A percentile compares a stretch with the other conserved stretches of the same genome.
Conservation (phyloP, 805 yeast genomes). For the Lachancea dasiensis region DNA sequence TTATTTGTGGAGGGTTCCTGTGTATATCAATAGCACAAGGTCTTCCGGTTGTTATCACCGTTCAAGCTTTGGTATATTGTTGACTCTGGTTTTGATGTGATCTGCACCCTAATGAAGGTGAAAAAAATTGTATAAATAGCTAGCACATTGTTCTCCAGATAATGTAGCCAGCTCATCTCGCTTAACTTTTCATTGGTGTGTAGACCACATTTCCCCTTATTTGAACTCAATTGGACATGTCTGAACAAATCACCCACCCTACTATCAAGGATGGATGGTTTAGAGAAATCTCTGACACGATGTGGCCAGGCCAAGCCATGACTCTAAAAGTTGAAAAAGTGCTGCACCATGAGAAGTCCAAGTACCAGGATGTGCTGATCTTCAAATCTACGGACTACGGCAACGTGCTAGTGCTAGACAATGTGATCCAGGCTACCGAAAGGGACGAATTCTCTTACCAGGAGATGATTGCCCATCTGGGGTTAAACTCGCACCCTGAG, state of each 20-base stretch:
- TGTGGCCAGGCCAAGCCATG: slow-evolving; percentile 99
- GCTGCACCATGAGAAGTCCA: slow-evolving; percentile 76
- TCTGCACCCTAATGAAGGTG: no score
- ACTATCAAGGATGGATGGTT: slow-evolving; percentile 80
- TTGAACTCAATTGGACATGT: slow-evolving; percentile 15
- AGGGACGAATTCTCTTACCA: slow-evolving; percentile 97
- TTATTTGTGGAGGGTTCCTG: no score
- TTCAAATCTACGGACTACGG: slow-evolving; percentile 93
- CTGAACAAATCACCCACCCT: slow-evolving; percentile 38
- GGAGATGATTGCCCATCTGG: slow-evolving; percentile 96
- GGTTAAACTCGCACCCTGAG: slow-evolving; percentile 86
- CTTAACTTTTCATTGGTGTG: no score
- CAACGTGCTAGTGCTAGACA: slow-evolving; percentile 89
- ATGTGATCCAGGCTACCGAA: slow-evolving; percentile 93
- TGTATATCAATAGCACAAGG: no score
- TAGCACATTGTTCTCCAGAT: no score
- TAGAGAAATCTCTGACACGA: slow-evolving; percentile 87
- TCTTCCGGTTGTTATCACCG: no score
- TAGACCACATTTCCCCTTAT: neutral
- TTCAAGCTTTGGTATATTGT: no score
- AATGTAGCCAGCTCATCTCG: no score
- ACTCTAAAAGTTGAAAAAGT: slow-evolving; percentile 80
- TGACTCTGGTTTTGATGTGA: no score
- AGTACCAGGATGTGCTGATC: slow-evolving; percentile 89
- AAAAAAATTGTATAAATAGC: no score